A percentile compares a stretch with the other conserved stretches of the same genome.
These are phyloP conservation scores for Oryza brachyantha DNA, from an alignment of 176 grass and related monocot species.

Conservation along the genomic window DNA sequence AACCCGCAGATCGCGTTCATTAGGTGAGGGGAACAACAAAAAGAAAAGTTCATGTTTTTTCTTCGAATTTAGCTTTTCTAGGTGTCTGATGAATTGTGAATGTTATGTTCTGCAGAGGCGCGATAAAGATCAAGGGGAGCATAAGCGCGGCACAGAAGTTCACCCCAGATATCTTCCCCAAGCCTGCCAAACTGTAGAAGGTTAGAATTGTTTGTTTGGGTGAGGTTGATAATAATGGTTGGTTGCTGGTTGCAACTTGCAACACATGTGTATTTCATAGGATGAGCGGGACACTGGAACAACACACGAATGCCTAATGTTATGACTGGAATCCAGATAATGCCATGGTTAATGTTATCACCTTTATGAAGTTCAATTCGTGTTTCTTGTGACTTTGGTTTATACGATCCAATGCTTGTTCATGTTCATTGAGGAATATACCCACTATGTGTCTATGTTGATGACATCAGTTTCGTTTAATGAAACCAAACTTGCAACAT, in stretches of 20 bases:
- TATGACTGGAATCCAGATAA: not conserved
- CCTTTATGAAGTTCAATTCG: not conserved
- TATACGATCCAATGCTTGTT: not conserved
- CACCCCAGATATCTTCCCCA: constrained; percentile 83
- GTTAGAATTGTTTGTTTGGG: constrained; percentile 16
- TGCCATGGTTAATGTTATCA: not conserved
- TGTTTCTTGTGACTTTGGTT: not conserved
- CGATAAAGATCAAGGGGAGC: constrained; percentile 89
- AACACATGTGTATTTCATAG: not conserved
- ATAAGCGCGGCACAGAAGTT: constrained; percentile 77
- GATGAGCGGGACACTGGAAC: constrained; percentile 14
- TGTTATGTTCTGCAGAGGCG: constrained; percentile 45
- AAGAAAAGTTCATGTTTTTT: not conserved
- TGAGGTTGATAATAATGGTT: constrained; percentile 12
- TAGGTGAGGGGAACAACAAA: constrained; percentile 42
- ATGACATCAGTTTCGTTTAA: not conserved
- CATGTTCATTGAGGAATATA: not conserved
- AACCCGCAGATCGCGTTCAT: constrained; percentile 90
- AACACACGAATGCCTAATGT: not conserved
- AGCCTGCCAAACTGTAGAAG: constrained; percentile 67
- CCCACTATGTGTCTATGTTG: too few species aligned
- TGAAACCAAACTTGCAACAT: not conserved
- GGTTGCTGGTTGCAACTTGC: not conserved
- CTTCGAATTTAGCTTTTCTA: not conserved
- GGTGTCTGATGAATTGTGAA: not conserved